These are phyloP conservation scores for Udeniomyces megalosporus DNA, from an alignment of 768 basidiomycete species.

Conservation along the genomic window DNA sequence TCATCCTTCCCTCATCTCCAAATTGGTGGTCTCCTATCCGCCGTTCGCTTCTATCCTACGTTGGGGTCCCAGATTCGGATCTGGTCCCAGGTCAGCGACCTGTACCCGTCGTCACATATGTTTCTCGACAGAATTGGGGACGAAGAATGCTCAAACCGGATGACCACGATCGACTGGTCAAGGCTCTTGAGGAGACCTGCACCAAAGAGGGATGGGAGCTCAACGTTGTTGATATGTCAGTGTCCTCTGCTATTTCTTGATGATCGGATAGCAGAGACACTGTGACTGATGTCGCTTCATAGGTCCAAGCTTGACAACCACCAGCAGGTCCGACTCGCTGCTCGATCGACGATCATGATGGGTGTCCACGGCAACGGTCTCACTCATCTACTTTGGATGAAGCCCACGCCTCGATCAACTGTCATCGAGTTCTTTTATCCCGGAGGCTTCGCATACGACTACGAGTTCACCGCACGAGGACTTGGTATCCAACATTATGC, in stretches of 20 bases:
- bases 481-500: conserved; percentile 59
- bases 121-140: conserved; percentile 77
- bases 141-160: conserved; percentile 59
- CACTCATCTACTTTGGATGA: conserved; percentile 84
- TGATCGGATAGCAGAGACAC: neutral
- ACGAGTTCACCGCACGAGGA: conserved; percentile 8
- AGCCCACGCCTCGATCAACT: conserved; percentile 58
- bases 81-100: neutral
- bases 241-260: neutral
- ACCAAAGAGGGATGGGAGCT: conserved; percentile 52
- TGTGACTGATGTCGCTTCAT: no score
- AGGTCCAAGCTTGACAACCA: conserved; percentile 49
- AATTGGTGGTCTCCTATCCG: conserved; percentile 71
- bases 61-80: conserved; percentile 33
- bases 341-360: conserved; percentile 57
- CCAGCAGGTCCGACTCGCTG: conserved; percentile 67
- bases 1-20: conserved; percentile 52
- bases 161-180: conserved; percentile 64
- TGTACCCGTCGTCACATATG: conserved; percentile 72
- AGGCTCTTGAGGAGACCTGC: conserved; percentile 51
- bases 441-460: conserved; percentile 47
- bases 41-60: conserved; percentile 53
- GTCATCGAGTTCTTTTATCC: conserved; percentile 88
- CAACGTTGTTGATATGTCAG: conserved; percentile 30
- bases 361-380: conserved; percentile 58